These are phyloP conservation scores for Aegilops sharonensis DNA, from an alignment of 176 grass and related monocot genomes.

Conservation along the genomic window DNA sequence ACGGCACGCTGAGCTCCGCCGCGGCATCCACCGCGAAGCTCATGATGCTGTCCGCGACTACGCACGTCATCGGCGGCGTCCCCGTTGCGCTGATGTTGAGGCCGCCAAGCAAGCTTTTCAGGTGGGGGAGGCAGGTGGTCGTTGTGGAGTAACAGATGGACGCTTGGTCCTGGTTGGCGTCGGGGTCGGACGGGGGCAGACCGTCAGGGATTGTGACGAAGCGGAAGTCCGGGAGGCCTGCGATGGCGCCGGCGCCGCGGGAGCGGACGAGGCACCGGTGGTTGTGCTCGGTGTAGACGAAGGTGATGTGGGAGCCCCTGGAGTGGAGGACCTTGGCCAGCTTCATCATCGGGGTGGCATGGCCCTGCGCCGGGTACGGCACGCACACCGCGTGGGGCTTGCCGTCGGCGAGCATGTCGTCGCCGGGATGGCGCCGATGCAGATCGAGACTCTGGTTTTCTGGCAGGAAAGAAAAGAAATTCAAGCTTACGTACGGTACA, in stretches of 20 bases:
- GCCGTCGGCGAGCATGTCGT: background rate
- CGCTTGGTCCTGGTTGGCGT: constrained; percentile 17
- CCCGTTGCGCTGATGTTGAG: background rate
- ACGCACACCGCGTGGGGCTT: constrained; percentile 27
- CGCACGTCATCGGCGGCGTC: constrained; percentile 27
- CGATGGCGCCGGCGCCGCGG: background rate
- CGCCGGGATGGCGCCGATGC: no score
- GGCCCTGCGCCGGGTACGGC: constrained; percentile 27
- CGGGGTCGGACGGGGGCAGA: constrained; percentile 1
- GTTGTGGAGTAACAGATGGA: background rate
- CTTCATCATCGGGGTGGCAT: constrained; percentile 32
- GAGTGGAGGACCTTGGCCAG: constrained; percentile 35
- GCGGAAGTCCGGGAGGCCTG: constrained; percentile 9
- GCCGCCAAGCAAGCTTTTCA: background rate
- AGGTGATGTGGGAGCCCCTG: constrained; percentile 50
- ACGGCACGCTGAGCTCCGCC: constrained; percentile 19
- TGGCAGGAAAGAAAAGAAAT: no score
- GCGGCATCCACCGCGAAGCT: constrained; percentile 46
- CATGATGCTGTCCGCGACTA: constrained; percentile 44
- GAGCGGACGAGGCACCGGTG: constrained; percentile 20
- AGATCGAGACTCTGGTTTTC: no score
- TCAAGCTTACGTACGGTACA: no score
- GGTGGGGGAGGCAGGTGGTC: constrained; percentile 20
- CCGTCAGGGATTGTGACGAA: constrained; percentile 31
- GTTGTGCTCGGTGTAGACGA: constrained; percentile 66